phyloP scores from a whole-genome alignment of 2,329 filamentous ascomycete species.

The Curvularia sp. region DNA sequence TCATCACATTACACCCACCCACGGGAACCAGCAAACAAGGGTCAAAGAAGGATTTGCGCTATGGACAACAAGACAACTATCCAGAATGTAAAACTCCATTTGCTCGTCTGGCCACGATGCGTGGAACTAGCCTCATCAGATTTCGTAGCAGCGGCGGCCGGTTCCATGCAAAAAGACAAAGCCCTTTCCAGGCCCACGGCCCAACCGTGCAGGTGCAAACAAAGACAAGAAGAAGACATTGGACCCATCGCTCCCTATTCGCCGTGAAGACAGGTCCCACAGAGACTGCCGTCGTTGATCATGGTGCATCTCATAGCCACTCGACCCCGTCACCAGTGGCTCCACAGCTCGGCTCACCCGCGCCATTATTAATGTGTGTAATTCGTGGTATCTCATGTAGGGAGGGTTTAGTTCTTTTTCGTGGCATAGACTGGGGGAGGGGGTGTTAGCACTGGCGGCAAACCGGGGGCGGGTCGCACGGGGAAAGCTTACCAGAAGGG shows the following conservation, averaged over 20 bases:
- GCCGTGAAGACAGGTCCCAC: conserved; percentile 46
- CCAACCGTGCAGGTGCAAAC: conserved; percentile 43
- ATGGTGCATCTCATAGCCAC: conserved; percentile 37
- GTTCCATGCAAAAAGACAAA: conserved; percentile 16
- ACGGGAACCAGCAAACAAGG: background rate
- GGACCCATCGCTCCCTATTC: conserved; percentile 46
- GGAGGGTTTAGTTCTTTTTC: conserved; percentile 30
- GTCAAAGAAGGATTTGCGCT: conserved; percentile 25
- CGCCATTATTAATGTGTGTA: conserved; percentile 43
- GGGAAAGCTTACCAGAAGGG: conserved; percentile 73
- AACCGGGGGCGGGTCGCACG: too few relatives aligned
- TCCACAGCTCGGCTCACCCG: conserved; percentile 29
- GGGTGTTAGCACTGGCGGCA: conserved; percentile 18
- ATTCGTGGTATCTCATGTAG: conserved; percentile 37
- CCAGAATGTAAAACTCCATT: conserved; percentile 43
- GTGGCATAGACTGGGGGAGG: conserved; percentile 35
- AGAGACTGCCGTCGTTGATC: conserved; percentile 35
- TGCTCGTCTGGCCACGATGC: conserved; percentile 41
- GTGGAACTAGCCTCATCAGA: conserved; percentile 30
- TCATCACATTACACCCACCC: background rate
- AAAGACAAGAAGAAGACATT: conserved; percentile 45
- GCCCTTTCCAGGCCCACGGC: conserved; percentile 32
- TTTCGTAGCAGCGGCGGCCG: conserved; percentile 33
- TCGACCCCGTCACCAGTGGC: conserved; percentile 25
- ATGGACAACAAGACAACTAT: conserved; percentile 30